Conservation (phyloP, 495 filamentous ascomycete species). For the Podospora didyma region DNA sequence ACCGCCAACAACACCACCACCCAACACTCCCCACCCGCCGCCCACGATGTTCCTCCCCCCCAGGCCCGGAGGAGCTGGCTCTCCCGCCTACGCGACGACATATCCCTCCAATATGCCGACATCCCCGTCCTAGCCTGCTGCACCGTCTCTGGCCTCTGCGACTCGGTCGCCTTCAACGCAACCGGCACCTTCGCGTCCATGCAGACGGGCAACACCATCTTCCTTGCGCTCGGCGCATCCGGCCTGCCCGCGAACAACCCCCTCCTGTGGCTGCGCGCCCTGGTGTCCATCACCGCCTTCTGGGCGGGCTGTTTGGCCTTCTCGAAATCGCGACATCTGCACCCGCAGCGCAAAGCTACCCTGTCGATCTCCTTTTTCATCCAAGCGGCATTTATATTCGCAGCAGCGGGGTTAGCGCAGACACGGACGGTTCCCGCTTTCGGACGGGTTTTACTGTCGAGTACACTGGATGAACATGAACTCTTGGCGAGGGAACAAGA, state of each 20-base stretch:
- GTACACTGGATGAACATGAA: background rate
- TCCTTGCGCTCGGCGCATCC: constrained; percentile 61
- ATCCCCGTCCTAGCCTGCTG: constrained; percentile 52
- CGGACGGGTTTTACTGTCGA: background rate
- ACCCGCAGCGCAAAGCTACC: constrained; percentile 40
- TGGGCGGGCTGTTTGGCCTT: constrained; percentile 49
- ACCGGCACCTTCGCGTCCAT: constrained; percentile 60
- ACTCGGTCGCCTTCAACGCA: constrained; percentile 59
- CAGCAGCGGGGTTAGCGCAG: constrained; percentile 54
- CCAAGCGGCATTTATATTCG: constrained; percentile 50
- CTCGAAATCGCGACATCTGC: constrained; percentile 16
- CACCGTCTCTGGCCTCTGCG: constrained; percentile 56
- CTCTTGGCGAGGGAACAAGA: background rate
- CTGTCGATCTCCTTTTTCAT: constrained; percentile 52
- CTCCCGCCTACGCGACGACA: constrained; percentile 19
- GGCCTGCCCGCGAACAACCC: constrained; percentile 46
- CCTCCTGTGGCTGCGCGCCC: constrained; percentile 61
- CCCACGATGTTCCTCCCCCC: too few species aligned
- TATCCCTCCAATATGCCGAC: constrained; percentile 46
- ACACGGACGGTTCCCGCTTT: constrained; percentile 12
- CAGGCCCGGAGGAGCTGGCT: background rate
- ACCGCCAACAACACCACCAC: too few species aligned
- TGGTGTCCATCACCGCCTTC: constrained; percentile 56
- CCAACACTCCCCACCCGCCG: too few species aligned
- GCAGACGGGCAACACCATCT: constrained; percentile 67